These are phyloP conservation scores for Fomitopsis betulina DNA, from an alignment of 1,284 basidiomycete species.

Conservation along the genomic window DNA sequence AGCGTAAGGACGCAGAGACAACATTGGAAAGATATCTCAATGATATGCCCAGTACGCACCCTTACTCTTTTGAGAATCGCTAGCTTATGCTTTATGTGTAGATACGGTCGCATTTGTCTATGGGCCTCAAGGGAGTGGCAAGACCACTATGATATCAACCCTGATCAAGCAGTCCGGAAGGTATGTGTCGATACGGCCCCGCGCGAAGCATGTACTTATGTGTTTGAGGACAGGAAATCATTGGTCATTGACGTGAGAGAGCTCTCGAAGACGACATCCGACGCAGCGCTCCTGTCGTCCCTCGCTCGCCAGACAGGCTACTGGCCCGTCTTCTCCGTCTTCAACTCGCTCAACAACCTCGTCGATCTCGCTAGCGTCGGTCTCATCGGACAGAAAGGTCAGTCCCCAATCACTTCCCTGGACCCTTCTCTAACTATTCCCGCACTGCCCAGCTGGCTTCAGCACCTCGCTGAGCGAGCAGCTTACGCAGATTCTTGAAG, in stretches of 20 bases:
- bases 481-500: constrained; percentile 81
- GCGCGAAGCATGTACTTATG: background rate
- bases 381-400: constrained; percentile 91
- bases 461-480: constrained; percentile 83
- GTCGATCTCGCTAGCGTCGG: constrained; percentile 93
- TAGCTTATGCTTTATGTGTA: constrained; percentile 17
- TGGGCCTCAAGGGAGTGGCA: constrained; percentile 92
- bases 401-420: constrained; percentile 2
- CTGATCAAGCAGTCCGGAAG: constrained; percentile 59
- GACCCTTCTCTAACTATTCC: background rate
- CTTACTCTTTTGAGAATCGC: background rate
- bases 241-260: constrained; percentile 81
- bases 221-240: constrained; percentile 44
- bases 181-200: constrained; percentile 30
- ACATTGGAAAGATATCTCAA: constrained; percentile 67
- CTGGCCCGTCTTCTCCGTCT: constrained; percentile 87
- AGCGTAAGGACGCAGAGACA: constrained; percentile 73
- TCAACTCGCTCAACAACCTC: constrained; percentile 81
- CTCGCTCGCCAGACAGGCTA: constrained; percentile 87
- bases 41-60: constrained; percentile 62
- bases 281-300: constrained; percentile 63
- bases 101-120: constrained; percentile 78
- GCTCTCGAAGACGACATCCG: constrained; percentile 71
- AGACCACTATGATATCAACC: constrained; percentile 65
- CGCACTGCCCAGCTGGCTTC: constrained; percentile 67